Evolutionary conservation across 2,329 filamentous ascomycete genomes (phyloP).

Genomic region (Penicillium occitanis): DNA sequence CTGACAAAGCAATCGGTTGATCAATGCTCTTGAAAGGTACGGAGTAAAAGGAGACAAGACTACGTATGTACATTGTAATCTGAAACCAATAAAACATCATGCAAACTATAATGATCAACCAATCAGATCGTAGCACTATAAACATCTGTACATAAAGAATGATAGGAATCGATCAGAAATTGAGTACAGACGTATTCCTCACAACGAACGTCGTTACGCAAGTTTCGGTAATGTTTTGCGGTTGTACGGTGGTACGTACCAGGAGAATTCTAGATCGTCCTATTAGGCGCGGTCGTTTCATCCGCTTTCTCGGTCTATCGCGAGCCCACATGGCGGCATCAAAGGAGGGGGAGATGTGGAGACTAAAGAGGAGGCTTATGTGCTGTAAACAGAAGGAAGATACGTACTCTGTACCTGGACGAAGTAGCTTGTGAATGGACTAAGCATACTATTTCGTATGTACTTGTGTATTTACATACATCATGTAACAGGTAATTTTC

Average conservation of each 20-base stretch:
- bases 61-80: background rate
- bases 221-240: background rate
- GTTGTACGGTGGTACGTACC: background rate
- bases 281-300: constrained; percentile 15
- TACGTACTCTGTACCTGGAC: background rate
- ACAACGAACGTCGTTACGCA: background rate
- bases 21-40: constrained; percentile 2
- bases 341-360: constrained; percentile 12
- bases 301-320: constrained; percentile 10
- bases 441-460: background rate
- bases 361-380: constrained; percentile 5
- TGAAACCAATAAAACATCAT: background rate
- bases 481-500: background rate
- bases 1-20: constrained; percentile 13
- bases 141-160: background rate
- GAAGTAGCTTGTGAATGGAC: background rate
- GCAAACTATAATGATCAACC: background rate
- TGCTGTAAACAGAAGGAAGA: background rate
- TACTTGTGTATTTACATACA: background rate
- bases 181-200: background rate
- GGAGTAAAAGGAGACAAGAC: background rate
- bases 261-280: constrained; percentile 13
- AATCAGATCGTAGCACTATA: background rate
- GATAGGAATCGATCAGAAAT: background rate
- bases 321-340: constrained; percentile 19